Percentiles rank a stretch among this genome's conserved stretches.
These are phyloP conservation scores for Crithidia brevicula DNA, from an alignment of 208 protist species.

Conservation along the genomic window DNA sequence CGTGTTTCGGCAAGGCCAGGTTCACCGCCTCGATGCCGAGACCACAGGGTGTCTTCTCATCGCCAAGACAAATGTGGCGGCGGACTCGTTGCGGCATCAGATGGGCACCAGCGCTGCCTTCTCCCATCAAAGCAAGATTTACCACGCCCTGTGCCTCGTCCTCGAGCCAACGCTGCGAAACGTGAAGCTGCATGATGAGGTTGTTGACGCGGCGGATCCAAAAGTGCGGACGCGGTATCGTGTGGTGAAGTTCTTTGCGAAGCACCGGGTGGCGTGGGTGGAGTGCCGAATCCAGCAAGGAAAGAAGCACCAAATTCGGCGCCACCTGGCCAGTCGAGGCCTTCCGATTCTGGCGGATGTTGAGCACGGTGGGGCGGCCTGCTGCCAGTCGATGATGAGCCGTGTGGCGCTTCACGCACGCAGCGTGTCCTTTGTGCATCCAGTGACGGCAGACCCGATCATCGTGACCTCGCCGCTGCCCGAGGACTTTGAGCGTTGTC, in stretches of 20 bases:
- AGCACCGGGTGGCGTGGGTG: conserved; percentile 59
- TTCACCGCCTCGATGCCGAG: conserved; percentile 81
- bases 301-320: conserved; percentile 88
- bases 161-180: conserved; percentile 60
- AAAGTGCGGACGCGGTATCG: conserved; percentile 70
- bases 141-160: conserved; percentile 76
- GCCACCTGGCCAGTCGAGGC: conserved; percentile 72
- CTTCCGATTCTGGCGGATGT: conserved; percentile 82
- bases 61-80: conserved; percentile 62
- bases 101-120: conserved; percentile 78
- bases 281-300: conserved; percentile 84
- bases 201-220: conserved; percentile 54
- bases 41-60: conserved; percentile 80
- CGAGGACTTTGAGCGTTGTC: conserved; percentile 47
- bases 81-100: conserved; percentile 74
- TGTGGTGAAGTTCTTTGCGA: conserved; percentile 55
- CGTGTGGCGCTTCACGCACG: conserved; percentile 78
- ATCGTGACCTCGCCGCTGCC: conserved; percentile 56
- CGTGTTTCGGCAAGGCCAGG: conserved; percentile 74
- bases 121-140: conserved; percentile 63
- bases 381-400: conserved; percentile 52
- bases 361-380: conserved; percentile 79
- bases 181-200: conserved; percentile 49
- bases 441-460: conserved; percentile 41
- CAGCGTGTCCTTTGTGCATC: conserved; percentile 72